phyloP scores from a whole-genome alignment of 2,329 filamentous ascomycete species.

The Sporothrix dimorphospora region DNA sequence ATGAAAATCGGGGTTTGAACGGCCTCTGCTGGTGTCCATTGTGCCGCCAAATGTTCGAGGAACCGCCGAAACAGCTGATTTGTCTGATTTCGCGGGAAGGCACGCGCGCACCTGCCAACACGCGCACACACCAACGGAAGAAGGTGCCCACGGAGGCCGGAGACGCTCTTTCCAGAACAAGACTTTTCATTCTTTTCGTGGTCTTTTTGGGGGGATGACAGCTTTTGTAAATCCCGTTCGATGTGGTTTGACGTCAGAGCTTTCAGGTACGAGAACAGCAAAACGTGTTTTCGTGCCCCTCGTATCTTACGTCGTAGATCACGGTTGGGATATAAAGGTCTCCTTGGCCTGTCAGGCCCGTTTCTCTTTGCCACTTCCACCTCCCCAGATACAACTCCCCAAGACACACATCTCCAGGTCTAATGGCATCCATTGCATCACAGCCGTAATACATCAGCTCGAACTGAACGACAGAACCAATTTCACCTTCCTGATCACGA shows the following conservation, averaged over 20 bases:
- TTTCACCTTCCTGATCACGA: neutral
- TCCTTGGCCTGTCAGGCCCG: neutral
- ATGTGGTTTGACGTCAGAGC: conserved; percentile 7
- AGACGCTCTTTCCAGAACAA: conserved; percentile 6
- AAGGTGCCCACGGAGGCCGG: conserved; percentile 9
- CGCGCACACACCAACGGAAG: neutral
- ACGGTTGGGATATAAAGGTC: neutral
- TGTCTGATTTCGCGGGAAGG: conserved; percentile 17
- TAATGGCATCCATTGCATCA: neutral
- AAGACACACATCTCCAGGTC: neutral
- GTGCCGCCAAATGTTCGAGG: neutral
- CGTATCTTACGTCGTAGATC: neutral
- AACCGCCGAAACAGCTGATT: conserved; percentile 21
- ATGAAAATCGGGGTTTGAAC: conserved; percentile 33
- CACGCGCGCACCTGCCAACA: neutral
- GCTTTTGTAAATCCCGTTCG: neutral
- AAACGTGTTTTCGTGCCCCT: neutral
- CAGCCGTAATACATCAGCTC: neutral
- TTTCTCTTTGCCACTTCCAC: conserved; percentile 10
- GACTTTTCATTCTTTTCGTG: neutral
- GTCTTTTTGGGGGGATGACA: conserved; percentile 1
- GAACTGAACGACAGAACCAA: neutral
- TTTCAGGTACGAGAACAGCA: neutral
- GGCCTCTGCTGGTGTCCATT: conserved; percentile 26
- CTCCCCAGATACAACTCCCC: neutral